Evolutionary conservation across 1,139 yeast species (phyloP).

Genomic region (Arxiozyma telluris): DNA sequence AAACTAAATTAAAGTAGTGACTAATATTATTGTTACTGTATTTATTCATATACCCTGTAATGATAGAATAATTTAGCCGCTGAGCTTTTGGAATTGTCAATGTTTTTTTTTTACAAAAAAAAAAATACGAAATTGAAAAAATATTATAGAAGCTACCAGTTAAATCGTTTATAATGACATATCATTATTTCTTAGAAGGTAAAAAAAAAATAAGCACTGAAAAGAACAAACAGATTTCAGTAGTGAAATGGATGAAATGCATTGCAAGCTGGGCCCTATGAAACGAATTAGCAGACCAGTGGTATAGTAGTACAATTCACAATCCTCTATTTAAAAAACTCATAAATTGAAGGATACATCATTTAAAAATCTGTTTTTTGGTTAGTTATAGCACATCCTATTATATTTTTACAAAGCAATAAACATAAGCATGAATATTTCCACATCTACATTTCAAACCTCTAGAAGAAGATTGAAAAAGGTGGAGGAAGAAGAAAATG

Average conservation of each 20-base stretch:
- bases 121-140: too few species aligned
- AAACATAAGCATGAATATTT: conserved; percentile 57
- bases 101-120: too few species aligned
- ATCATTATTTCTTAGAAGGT: not conserved
- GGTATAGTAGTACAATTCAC: not conserved
- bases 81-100: not conserved
- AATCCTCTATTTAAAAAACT: too few species aligned
- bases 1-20: not conserved
- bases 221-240: not conserved
- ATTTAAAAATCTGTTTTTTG: not conserved
- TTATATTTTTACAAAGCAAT: not conserved
- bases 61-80: not conserved
- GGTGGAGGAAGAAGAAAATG: conserved; percentile 78
- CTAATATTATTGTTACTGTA: not conserved
- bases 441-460: conserved; percentile 81
- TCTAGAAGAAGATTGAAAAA: conserved; percentile 65
- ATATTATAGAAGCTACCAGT: too few species aligned
- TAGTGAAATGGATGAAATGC: too few species aligned
- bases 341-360: too few species aligned
- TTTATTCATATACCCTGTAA: not conserved
- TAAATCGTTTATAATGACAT: not conserved
- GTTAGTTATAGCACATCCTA: not conserved
- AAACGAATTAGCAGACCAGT: not conserved
- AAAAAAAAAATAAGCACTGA: too few species aligned
- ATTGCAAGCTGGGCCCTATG: not conserved